Conservation (phyloP, 371 early-diverging fungal species). For the Mucor velutinosus region DNA sequence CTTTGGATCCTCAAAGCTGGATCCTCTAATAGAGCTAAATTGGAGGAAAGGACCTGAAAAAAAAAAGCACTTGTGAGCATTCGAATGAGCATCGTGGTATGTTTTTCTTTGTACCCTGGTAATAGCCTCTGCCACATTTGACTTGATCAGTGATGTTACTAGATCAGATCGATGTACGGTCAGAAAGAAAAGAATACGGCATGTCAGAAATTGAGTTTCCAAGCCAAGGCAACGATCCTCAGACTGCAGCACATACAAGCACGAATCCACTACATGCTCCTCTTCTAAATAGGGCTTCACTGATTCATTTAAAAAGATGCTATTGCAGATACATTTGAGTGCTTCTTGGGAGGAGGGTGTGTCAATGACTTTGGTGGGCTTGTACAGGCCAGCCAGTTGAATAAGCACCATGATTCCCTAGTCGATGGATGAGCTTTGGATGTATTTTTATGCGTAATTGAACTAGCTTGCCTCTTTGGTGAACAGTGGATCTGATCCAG, state of each 20-base stretch:
- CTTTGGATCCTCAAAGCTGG: background rate
- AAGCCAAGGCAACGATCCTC: conserved; percentile 29
- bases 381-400: conserved; percentile 27
- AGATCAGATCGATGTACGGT: conserved; percentile 51
- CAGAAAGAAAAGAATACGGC: conserved; percentile 61
- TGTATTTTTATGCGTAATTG: background rate
- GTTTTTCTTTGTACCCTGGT: conserved; percentile 34
- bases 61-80: background rate
- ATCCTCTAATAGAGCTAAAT: conserved; percentile 13
- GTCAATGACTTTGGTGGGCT: conserved; percentile 17
- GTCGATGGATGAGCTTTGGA: background rate
- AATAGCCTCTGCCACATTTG: conserved; percentile 41
- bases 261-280: conserved; percentile 36
- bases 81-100: background rate
- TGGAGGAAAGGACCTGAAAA: background rate
- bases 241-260: conserved; percentile 37
- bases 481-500: conserved; percentile 26
- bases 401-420: conserved; percentile 37
- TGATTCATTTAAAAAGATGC: conserved; percentile 47
- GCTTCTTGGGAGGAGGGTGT: conserved; percentile 47
- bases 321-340: conserved; percentile 62
- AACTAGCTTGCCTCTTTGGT: conserved; percentile 21
- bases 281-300: conserved; percentile 50
- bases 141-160: conserved; percentile 43
- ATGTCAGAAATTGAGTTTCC: conserved; percentile 58